Evolutionary conservation across 495 filamentous ascomycete genomes (phyloP), one percentile per base, ranked within the genome.

Genomic region (Thermochaetoides thermophila): DNA sequence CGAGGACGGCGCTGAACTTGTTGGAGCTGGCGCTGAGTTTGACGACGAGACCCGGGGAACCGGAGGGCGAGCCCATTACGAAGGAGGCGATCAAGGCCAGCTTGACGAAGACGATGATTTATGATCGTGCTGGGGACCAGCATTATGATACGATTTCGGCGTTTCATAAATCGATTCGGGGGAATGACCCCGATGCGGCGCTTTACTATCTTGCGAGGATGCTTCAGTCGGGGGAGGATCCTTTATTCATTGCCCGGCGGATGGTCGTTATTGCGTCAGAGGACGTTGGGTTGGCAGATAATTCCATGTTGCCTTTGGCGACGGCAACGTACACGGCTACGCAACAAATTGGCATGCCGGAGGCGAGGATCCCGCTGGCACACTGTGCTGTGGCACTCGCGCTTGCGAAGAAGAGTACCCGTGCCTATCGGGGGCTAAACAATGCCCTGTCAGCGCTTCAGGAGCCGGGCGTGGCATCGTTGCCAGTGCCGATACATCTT

Each of bases 111-210:
- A 96, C 89, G 0, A 60, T 95, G 9, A 81, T 94, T 26, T 95
- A 96, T 60, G 89, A 97, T 57, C 74, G 89, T 27, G 79, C 81
- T 1, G 89, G 89, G 16, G 89, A 97, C 56, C 81, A 91, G 50
- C 89, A 96, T 55, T 97, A 81, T 55, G 86, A 96, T 48, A 84
- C 80, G 31, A 96, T 97, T 44, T 91, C 82, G 2, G 89, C 89
- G 28, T 89, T 97, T 51, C 89, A 97, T 63, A 97, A 97, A 43
- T 84, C 83, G 10, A 71, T 96, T 17, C 81, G 89, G 12, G 89
- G 89, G 14, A 80, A 74, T 33, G 73, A 89, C 48, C 59, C 87
- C 2, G 78, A 96, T 55, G 89, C 85, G 0, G 66, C 85, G 1
- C 64, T 97, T 2, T 96, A 94, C 59, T 97, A 95, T 52, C 72